Percentiles rank a stretch among this genome's conserved stretches.
These are phyloP conservation scores for Xylariomycetidae sp. DNA, from an alignment of 2,329 filamentous ascomycete species.

Conservation along the genomic window DNA sequence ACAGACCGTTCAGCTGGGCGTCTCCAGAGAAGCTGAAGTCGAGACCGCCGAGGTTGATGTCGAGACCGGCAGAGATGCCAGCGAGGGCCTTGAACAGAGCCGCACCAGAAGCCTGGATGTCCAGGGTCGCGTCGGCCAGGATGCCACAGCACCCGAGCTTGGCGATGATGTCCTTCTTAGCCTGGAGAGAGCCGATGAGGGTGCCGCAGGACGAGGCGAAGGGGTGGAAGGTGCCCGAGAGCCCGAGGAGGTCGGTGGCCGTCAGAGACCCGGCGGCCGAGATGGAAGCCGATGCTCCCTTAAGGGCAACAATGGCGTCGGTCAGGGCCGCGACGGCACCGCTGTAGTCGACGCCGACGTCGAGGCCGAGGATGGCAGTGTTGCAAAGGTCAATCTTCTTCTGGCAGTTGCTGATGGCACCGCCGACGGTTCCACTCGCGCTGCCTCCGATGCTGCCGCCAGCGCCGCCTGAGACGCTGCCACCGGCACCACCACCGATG, in stretches of 20 bases:
- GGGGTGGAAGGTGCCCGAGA: constrained; percentile 1
- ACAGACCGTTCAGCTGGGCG: constrained; percentile 24
- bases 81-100: constrained; percentile 5
- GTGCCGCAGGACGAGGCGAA: constrained; percentile 1
- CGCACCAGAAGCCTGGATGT: constrained; percentile 3
- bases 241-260: constrained; percentile 4
- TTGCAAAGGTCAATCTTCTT: constrained; percentile 1
- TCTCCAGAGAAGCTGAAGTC: constrained; percentile 14
- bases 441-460: neutral
- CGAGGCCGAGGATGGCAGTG: constrained; percentile 4
- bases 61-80: constrained; percentile 13
- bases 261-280: constrained; percentile 5
- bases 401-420: constrained; percentile 3
- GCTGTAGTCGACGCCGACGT: constrained; percentile 3
- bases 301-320: constrained; percentile 1
- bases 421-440: neutral
- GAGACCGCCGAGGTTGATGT: constrained; percentile 4
- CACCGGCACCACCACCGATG: neutral
- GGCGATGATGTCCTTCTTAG: constrained; percentile 5
- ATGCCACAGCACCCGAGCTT: constrained; percentile 4
- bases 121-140: constrained; percentile 1
- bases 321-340: constrained; percentile 3
- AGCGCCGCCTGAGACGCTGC: neutral
- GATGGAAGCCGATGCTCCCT: constrained; percentile 2
- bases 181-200: constrained; percentile 4